Evolutionary conservation across 805 yeast genomes (phyloP), one percentile per base, ranked within the genome.

Genomic region (Wickerhamomyces alni): DNA sequence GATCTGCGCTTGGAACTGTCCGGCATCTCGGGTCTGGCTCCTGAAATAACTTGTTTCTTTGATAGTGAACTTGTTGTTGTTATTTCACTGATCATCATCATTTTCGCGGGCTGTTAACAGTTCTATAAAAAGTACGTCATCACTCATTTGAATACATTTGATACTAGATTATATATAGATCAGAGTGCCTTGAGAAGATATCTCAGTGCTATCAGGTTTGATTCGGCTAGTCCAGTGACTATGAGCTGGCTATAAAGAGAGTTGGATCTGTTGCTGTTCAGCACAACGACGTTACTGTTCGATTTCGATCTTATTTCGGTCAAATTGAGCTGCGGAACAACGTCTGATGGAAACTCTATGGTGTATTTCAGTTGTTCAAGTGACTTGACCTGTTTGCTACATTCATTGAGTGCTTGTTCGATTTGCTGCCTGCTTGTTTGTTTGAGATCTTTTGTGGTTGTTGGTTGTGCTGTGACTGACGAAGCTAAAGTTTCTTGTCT

Each of bases 1-100:
- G 59, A 55, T 4, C 53, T 41, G 30, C 59, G 42, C 42, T 54
- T 54, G 8, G 41, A 19, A 16, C 25, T 35, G 25, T 46, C 52
- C 8, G 45, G 46, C 3, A 21, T 21, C n/a, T n/a, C n/a, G n/a
- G n/a, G n/a, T n/a, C n/a, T n/a, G n/a, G n/a, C n/a, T n/a, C n/a
- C n/a, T n/a, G n/a, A n/a, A n/a, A n/a, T n/a, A n/a, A n/a, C n/a
- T n/a, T n/a, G n/a, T n/a, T n/a, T n/a, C n/a, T n/a, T n/a, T n/a
- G n/a, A n/a, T n/a, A n/a, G n/a, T n/a, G n/a, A n/a, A n/a, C n/a
- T n/a, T n/a, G n/a, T n/a, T n/a, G n/a, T n/a, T n/a, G n/a, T n/a
- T n/a, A n/a, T n/a, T n/a, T n/a, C n/a, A n/a, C n/a, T n/a, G n/a
- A n/a, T n/a, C n/a, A n/a, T n/a, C n/a, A n/a, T n/a, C n/a, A n/a